Percentiles rank a stretch among this genome's conserved stretches.
Conservation (phyloP, 371 early-diverging fungal species). For the Lichtheimia hyalospora region DNA sequence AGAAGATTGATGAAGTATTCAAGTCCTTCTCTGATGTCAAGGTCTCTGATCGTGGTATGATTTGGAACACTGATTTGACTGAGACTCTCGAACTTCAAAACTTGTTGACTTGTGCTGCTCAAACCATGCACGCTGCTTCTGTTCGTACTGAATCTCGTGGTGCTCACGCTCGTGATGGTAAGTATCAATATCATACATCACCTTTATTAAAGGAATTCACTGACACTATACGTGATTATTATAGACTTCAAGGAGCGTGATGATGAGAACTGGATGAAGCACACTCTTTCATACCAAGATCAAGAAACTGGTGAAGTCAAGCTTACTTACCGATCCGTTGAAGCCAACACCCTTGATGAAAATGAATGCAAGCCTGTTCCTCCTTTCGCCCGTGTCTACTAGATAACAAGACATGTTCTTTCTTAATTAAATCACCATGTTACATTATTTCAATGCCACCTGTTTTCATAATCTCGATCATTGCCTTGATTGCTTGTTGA, state of each 20-base stretch:
- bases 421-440: neutral
- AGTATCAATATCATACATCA: neutral
- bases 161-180: constrained; percentile 93
- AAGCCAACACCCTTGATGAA: constrained; percentile 84
- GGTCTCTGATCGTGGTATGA: constrained; percentile 90
- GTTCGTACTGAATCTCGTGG: constrained; percentile 97
- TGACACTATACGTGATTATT: no score
- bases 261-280: constrained; percentile 97
- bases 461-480: neutral
- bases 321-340: constrained; percentile 85
- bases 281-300: constrained; percentile 94
- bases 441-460: neutral
- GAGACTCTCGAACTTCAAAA: constrained; percentile 97
- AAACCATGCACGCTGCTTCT: constrained; percentile 95
- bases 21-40: constrained; percentile 81
- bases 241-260: constrained; percentile 58
- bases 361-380: constrained; percentile 92
- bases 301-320: constrained; percentile 77
- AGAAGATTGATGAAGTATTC: constrained; percentile 86
- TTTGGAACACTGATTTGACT: constrained; percentile 97
- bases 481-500: no score
- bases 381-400: constrained; percentile 94
- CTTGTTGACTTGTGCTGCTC: constrained; percentile 93
- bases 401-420: constrained; percentile 22
- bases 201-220: neutral